Base-by-base conservation (phyloP, 2,329 filamentous ascomycete species). In the Fusarium chuoi region DNA sequence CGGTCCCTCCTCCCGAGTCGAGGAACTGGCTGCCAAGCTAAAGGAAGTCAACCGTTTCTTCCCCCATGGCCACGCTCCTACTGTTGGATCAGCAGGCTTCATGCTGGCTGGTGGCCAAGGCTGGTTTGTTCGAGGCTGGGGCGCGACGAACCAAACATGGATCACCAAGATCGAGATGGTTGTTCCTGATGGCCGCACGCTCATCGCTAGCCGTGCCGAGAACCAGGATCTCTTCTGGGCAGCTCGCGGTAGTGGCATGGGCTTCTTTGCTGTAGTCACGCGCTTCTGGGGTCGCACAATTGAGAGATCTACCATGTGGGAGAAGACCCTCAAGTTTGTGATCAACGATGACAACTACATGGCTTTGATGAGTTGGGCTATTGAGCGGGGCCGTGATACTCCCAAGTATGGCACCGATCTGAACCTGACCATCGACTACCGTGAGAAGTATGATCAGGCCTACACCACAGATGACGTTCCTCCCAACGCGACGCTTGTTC, bases 21-120 rank as follows among this genome's bases (percentile, higher is more conserved):
- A 68, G 33, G 65, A 56, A 41, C 26, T 64, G 7, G 54, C 60
- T n/a, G 61, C 36, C 11, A 56, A 41, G 18, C 52, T 64, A 10
- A 42, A 38, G 15, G 38, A 41, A 26, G 38, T 46, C 6, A 41
- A 46, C 26, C 62, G 65, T 17, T 68, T 68, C 46, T 68, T 68
- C n/a, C 65, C 65, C 1, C 42, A 48, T 24, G 65, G 65, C 20
- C 65, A 68, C 4, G 55, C 65, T 7, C 65, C 51, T 12, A 51
- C 52, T 22, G 65, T 68, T 22, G 65, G 46, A 7, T 42, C 52
- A 14, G 65, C 61, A n/a, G 65, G 65, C 20, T 68, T 68, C 36
- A 49, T 65, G 41, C 55, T 68, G n/a, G 65, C 65, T 7, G 65
- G 65, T 15, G 61, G 65, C 6, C 65, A 68, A n/a, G 65, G 65